phyloP scores from a whole-genome alignment of 179 eudicot species.

The Dionaea muscipula region DNA sequence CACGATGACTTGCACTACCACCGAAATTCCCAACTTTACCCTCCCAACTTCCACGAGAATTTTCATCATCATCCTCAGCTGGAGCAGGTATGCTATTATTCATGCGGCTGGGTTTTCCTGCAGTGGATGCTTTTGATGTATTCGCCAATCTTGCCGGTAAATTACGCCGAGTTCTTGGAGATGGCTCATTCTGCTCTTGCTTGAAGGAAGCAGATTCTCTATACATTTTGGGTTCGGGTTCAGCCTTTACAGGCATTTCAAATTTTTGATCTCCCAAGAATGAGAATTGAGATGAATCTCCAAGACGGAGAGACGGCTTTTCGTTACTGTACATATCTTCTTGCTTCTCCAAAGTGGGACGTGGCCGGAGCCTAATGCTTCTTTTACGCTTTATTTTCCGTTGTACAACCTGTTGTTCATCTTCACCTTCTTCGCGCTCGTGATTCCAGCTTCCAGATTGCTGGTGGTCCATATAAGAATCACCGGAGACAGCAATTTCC shows the following conservation, averaged over 20 bases:
- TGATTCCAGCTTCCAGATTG: slow-evolving; percentile 91
- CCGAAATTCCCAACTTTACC: slow-evolving; percentile 31
- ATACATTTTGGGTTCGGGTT: slow-evolving; percentile 32
- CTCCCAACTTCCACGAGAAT: slow-evolving; percentile 44
- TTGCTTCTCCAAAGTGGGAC: slow-evolving; percentile 36
- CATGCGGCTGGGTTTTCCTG: slow-evolving; percentile 36
- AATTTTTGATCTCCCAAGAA: slow-evolving; percentile 37
- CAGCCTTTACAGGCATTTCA: slow-evolving; percentile 30
- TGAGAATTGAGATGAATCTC: slow-evolving; percentile 51
- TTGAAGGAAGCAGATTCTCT: slow-evolving; percentile 37
- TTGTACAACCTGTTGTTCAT: slow-evolving; percentile 84
- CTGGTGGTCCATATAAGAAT: slow-evolving; percentile 67
- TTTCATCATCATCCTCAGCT: slow-evolving; percentile 38
- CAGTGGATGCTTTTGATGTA: slow-evolving; percentile 39
- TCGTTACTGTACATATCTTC: slow-evolving; percentile 48
- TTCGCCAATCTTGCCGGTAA: slow-evolving; percentile 41
- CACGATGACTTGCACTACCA: slow-evolving; percentile 32
- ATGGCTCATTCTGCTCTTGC: slow-evolving; percentile 38
- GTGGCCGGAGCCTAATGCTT: slow-evolving; percentile 73
- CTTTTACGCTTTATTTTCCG: slow-evolving; percentile 81
- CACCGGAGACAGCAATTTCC: slow-evolving; percentile 77
- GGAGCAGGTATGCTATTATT: slow-evolving; percentile 31
- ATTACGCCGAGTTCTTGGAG: slow-evolving; percentile 39
- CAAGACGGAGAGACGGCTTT: slow-evolving; percentile 37
- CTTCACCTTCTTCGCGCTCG: slow-evolving; percentile 85